Evolutionary conservation across 192 early-diverging fungal species (phyloP).

Genomic region (Chytriomyces sp.): DNA sequence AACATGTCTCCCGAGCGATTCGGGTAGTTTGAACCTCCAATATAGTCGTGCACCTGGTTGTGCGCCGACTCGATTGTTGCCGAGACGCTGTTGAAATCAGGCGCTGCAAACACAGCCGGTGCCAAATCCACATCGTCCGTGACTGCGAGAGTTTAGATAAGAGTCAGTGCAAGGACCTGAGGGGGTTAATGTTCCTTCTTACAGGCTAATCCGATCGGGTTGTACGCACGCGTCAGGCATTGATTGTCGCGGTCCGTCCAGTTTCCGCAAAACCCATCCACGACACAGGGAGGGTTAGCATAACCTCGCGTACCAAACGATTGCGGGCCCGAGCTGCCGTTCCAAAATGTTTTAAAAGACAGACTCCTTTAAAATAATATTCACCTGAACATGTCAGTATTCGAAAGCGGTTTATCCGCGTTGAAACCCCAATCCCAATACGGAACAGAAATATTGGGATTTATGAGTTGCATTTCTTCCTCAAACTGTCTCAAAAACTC

Average conservation of each 20-base stretch:
- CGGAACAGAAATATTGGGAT: slow-evolving; percentile 57
- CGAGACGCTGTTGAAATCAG: slow-evolving; percentile 39
- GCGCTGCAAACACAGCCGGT: background rate
- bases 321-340: background rate
- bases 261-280: background rate
- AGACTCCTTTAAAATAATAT: background rate
- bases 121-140: background rate
- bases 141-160: slow-evolving; percentile 19
- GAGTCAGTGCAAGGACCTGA: background rate
- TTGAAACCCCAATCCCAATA: slow-evolving; percentile 70
- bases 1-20: slow-evolving; percentile 62
- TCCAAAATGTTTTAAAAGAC: background rate
- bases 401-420: slow-evolving; percentile 50
- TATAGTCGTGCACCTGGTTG: slow-evolving; percentile 39
- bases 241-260: slow-evolving; percentile 3
- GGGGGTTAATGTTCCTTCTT: too few relatives aligned
- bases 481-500: slow-evolving; percentile 60
- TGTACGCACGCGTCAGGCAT: slow-evolving; percentile 7
- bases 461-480: slow-evolving; percentile 48
- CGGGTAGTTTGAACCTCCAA: slow-evolving; percentile 57
- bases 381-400: background rate
- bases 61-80: slow-evolving; percentile 48
- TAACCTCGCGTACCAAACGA: background rate
- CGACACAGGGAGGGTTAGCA: slow-evolving; percentile 1
- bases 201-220: too few relatives aligned